A percentile compares a stretch with the other conserved stretches of the same genome.
Conservation (phyloP, 768 basidiomycete species). For the Boletus pseudo-olivaceus region DNA sequence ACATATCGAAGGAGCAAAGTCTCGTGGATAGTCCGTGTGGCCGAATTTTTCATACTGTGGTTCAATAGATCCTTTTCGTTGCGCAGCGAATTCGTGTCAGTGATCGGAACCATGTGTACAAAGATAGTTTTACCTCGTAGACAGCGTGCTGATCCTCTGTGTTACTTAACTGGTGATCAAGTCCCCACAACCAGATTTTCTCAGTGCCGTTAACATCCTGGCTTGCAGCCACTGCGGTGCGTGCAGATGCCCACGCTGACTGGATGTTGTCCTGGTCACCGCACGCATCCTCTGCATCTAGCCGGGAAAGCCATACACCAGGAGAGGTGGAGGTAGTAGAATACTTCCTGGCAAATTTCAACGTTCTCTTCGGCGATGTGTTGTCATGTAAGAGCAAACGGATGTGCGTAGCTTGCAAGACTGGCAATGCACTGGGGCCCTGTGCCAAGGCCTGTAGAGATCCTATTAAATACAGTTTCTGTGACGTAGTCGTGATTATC, state of each 20-base stretch:
- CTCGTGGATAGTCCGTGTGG: constrained; percentile 42
- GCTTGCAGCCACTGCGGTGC: constrained; percentile 31
- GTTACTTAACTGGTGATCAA: constrained; percentile 26
- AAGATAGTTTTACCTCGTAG: constrained; percentile 32
- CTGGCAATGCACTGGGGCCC: constrained; percentile 16
- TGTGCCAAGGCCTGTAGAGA: constrained; percentile 39
- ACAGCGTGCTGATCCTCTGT: constrained; percentile 18
- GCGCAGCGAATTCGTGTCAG: constrained; percentile 2
- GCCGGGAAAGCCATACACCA: constrained; percentile 50
- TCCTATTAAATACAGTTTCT: constrained; percentile 56
- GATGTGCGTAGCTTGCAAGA: constrained; percentile 37
- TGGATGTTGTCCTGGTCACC: constrained; percentile 21
- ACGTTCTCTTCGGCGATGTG: constrained; percentile 32
- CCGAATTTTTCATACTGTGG: constrained; percentile 44
- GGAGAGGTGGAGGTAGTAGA: constrained; percentile 38
- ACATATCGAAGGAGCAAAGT: constrained; percentile 46
- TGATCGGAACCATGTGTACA: not conserved
- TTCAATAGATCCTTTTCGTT: constrained; percentile 39
- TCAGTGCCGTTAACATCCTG: constrained; percentile 25
- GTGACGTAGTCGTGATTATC: constrained; percentile 2
- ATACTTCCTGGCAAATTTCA: constrained; percentile 46
- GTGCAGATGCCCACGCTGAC: constrained; percentile 44
- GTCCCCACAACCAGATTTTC: constrained; percentile 56
- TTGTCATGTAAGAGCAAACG: constrained; percentile 30
- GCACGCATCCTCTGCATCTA: constrained; percentile 42